Evolutionary conservation across 768 basidiomycete species (phyloP), one percentile per base, ranked within the genome.

Genomic region (Exidia glandulosa): DNA sequence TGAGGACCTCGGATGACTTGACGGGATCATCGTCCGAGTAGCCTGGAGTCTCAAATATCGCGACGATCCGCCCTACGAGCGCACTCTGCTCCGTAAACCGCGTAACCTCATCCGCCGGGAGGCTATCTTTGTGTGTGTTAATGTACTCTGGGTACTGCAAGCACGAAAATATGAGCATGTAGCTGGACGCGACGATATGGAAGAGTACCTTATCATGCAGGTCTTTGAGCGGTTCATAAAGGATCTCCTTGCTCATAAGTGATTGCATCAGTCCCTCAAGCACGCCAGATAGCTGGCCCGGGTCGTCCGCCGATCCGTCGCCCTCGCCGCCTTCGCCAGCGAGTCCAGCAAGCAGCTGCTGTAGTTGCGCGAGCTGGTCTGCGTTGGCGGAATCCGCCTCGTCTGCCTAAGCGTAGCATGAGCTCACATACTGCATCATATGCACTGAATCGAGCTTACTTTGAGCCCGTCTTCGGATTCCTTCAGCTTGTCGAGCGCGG

Each of bases 161-260:
- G 10, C 37, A 16, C 58, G 37, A 25, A 54, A 37, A 55, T 16
- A 32, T 50, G 41, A 60, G 37, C 5, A 25, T 19, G 30, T 30
- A 14, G 19, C 47, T 54, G 14, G 56, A 47, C 41, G 25, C 57
- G 5, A 34, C 41, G 31, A 34, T 36, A 48, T 56, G 32, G 31
- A 34, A 25, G 64, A 77, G 33, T 62, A 87, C 89, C 69, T 86
- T 86, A 16, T 85, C 81, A 16, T 77, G 72, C 25, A 95, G 72
- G 67, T 95, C 92, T 64, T 88, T 89, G 60, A 94, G 68, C 0
- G 93, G 92, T 50, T 92, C 90, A 64, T 93, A 87, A n/a, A 94
- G 72, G 2, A 92, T 76, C 0, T 90, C 88, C 66, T 90, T 88
- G 73, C 79, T 81, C 84, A 91, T 85, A 29, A 92, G 76, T 70